Evolutionary conservation across 169 alveolate species (phyloP), one percentile per base, ranked within the genome.

Genomic region (Plasmodium coatneyi): DNA sequence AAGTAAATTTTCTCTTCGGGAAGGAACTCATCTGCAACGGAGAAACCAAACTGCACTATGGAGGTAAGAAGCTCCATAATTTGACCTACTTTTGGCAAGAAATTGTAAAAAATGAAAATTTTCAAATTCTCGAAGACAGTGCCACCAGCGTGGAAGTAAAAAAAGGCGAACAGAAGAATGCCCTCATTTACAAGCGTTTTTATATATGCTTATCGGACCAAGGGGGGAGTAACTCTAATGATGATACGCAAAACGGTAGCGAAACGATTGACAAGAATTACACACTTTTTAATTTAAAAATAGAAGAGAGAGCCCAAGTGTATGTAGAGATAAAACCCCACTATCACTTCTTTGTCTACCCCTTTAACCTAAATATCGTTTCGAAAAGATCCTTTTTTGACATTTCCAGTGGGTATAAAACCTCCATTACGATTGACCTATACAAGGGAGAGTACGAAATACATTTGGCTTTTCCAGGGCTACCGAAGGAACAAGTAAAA

Each of bases 271-370:
- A 54, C 0, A 76, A 52, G 4, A 60, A 76, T 28, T 74, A 86
- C 32, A 28, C 54, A 1, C 36, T 86, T 86, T 86, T 74, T 34
- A 34, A 9, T 16, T 6, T 86, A 16, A 56, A 4, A 19, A 41
- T 86, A 34, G 84, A 86, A 25, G 80, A 70, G 28, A 30, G 41
- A 2, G 43, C 72, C 10, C 34, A 86, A 25, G 36, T 86, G 14
- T 86, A 86, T 36, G 60, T 86, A 7, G 93, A 86, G 32, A 74
- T 86, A 86, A 74, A 86, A 14, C 93, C 93, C 6, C 93, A 86
- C 43, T 86, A 9, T 86, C 78, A 86, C 70, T 76, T 49, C 80
- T 86, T 86, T 86, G 70, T 56, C 1, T 86, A 86, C 71, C 93
- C 93, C 54, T 86, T 86, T 54, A 12, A 52, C 5, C 19, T 86